These are phyloP conservation scores for Trichoderma atrobrunneum DNA, from an alignment of 2,329 filamentous ascomycete genomes.

Conservation along the genomic window DNA sequence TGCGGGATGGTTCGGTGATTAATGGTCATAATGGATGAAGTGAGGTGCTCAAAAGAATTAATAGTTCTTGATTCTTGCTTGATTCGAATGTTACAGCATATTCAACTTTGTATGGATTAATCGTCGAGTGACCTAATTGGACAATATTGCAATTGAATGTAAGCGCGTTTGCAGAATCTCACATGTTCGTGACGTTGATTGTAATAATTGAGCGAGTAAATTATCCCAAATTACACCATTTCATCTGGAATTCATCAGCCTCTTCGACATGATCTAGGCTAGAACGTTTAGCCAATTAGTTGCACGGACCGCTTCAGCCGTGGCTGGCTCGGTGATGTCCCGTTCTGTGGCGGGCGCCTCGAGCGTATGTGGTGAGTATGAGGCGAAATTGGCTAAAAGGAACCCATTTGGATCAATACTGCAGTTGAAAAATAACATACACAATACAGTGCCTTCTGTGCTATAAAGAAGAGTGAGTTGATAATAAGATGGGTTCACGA, in stretches of 20 bases:
- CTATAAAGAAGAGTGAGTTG: neutral
- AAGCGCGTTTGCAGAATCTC: neutral
- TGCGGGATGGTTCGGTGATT: neutral
- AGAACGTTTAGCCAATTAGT: neutral
- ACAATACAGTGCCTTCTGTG: neutral
- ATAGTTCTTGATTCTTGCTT: neutral
- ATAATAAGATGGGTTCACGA: neutral
- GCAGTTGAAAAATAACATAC: neutral
- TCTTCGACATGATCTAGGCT: neutral
- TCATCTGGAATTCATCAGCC: neutral
- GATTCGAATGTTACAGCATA: neutral
- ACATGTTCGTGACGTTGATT: neutral
- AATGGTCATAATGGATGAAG: neutral
- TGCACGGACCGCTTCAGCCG: neutral
- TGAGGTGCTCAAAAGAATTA: neutral
- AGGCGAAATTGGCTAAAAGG: neutral
- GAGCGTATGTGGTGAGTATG: neutral
- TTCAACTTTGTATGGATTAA: neutral
- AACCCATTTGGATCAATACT: neutral
- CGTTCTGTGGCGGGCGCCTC: neutral
- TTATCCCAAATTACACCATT: neutral
- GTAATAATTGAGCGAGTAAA: neutral
- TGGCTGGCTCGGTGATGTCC: neutral
- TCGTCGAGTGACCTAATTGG: neutral
- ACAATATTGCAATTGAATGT: neutral